Evolutionary conservation across 169 alveolate species (phyloP).

Genomic region (Cryptosporidium ryanae): DNA sequence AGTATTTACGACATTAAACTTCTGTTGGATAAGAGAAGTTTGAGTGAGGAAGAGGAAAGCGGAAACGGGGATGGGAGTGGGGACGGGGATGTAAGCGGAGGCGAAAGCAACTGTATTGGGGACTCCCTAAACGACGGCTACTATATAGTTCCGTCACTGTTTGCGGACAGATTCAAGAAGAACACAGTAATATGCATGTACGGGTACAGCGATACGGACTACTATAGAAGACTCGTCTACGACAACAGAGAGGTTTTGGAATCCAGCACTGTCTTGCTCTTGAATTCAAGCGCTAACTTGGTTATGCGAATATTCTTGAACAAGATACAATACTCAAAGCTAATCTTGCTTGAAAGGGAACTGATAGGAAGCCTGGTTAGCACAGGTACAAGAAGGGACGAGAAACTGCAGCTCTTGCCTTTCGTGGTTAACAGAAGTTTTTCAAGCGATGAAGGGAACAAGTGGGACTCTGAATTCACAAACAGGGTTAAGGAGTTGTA

Average conservation of each 20-base stretch:
- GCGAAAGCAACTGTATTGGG: neutral
- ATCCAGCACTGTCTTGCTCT: neutral
- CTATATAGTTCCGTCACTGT: conserved; percentile 57
- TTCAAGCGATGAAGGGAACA: too few species aligned
- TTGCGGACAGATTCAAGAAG: conserved; percentile 22
- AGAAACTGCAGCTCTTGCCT: conserved; percentile 35
- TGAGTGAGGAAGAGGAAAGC: neutral
- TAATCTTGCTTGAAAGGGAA: neutral
- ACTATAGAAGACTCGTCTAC: neutral
- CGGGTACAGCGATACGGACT: neutral
- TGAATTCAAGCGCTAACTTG: conserved; percentile 16
- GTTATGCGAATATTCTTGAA: neutral
- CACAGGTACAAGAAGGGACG: neutral
- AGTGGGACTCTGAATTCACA: conserved; percentile 16
- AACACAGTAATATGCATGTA: conserved; percentile 38
- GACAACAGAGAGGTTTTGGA: neutral
- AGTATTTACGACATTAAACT: conserved; percentile 46
- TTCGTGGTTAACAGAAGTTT: conserved; percentile 18
- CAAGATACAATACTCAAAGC: conserved; percentile 24
- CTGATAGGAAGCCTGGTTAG: conserved; percentile 9
- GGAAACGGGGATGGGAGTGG: neutral
- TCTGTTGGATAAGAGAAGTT: neutral
- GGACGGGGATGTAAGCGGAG: neutral
- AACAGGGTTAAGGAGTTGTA: conserved; percentile 1
- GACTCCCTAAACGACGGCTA: neutral